A percentile compares a stretch with the other conserved stretches of the same genome.
These are phyloP conservation scores for Globisporangium radiosum DNA, from an alignment of 352 stramenopile species.

Conservation along the genomic window DNA sequence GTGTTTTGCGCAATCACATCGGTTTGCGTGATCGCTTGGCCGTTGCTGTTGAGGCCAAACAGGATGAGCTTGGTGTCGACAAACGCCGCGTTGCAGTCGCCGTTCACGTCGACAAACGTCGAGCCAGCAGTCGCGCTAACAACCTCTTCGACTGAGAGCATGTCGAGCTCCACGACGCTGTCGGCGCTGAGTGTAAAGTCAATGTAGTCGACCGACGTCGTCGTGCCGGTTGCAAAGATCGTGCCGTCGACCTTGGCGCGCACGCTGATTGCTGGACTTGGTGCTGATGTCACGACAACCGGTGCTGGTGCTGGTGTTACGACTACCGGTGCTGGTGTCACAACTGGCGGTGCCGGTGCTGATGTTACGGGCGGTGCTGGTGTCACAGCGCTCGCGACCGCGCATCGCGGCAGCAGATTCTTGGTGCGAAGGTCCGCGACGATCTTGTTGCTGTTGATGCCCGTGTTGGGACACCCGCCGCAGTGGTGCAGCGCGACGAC, in stretches of 20 bases:
- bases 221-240: constrained; percentile 45
- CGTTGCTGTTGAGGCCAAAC: constrained; percentile 26
- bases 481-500: constrained; percentile 74
- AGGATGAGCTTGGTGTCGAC: constrained; percentile 60
- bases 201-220: constrained; percentile 61
- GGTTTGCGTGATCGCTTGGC: constrained; percentile 8
- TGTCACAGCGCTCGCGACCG: constrained; percentile 15
- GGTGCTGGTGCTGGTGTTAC: constrained; percentile 1
- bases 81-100: constrained; percentile 61
- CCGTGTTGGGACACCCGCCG: constrained; percentile 67
- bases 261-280: constrained; percentile 9
- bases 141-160: constrained; percentile 58
- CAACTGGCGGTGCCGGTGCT: constrained; percentile 2
- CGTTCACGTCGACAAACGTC: constrained; percentile 51
- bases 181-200: constrained; percentile 38
- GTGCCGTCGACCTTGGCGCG: constrained; percentile 47
- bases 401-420: constrained; percentile 36
- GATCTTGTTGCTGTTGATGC: constrained; percentile 63
- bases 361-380: not conserved
- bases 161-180: constrained; percentile 46
- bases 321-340: constrained; percentile 6
- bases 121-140: constrained; percentile 2
- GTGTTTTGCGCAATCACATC: constrained; percentile 34
- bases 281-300: not conserved
- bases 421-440: constrained; percentile 35